Base-by-base conservation (phyloP, 352 stramenopile species). In the Globisporangium apiculatum region DNA sequence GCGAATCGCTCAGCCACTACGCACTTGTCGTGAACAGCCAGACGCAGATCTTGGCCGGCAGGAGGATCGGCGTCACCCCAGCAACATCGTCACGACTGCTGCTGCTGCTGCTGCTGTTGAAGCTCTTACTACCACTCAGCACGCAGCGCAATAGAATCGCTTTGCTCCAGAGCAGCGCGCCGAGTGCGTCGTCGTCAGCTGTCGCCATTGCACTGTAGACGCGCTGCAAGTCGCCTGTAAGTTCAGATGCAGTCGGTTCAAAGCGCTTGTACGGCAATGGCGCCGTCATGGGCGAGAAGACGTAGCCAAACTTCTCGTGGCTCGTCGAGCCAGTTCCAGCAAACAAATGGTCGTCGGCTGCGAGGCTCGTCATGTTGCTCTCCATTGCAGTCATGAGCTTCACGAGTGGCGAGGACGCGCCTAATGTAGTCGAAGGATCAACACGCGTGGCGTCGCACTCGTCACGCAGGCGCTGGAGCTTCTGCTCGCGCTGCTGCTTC, bases 11-110 rank as follows among this genome's bases (percentile, higher is more conserved):
- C 24, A 31, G 24, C 24, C 5, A 5, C 31, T 14, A 73, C 76
- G 17, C 78, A 94, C 83, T 89, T 14, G 83, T 88, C 41, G 71
- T 75, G 65, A 91, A 94, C 51, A 94, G 71, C 79, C 81, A 94
- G 15, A 71, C 67, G n/a, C 72, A 71, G 51, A 91, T 91, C 47
- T 75, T 76, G 5, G 68, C 62, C 9, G 81, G 79, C 17, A 91
- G 48, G 37, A 73, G 6, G 11, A 67, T 50, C 12, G 58, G 40
- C 37, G 58, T 41, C 11, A 8, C 49, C 5, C 24, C 24, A 12
- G 5, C 8, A 14, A 6, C 14, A 15, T 24, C 17, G 48, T 7
- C 15, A 3, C 24, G 24, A 31, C 24, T 31, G 24, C 18, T 42
- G 49, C 35, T 35, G 14, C 36, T 45, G 49, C 49, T 43, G 8